phyloP scores from a whole-genome alignment of 306 rosid genomes.

The Castanea sativa region DNA sequence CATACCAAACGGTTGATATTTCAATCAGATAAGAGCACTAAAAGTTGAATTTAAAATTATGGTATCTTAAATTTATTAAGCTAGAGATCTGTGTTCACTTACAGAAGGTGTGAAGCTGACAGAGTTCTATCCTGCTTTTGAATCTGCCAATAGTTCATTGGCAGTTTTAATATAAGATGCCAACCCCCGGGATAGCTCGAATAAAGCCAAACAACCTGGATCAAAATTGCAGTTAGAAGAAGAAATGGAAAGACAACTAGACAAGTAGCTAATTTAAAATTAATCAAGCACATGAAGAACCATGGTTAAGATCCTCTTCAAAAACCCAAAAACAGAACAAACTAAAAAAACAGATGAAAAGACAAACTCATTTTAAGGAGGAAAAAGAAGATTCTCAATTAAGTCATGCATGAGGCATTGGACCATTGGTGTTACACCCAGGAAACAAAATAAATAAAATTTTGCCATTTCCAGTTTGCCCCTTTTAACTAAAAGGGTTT shows the following conservation, averaged over 20 bases:
- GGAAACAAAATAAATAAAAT: too few species aligned
- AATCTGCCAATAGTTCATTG: slow-evolving; percentile 73
- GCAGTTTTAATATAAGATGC: slow-evolving; percentile 69
- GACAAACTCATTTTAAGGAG: background rate
- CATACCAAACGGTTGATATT: background rate
- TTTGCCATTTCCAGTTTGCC: too few species aligned
- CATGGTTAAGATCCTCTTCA: background rate
- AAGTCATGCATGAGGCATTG: background rate
- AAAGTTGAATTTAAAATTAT: background rate
- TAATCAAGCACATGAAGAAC: background rate
- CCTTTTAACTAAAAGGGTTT: too few species aligned
- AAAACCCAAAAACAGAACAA: background rate
- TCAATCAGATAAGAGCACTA: background rate
- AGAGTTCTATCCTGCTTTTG: slow-evolving; percentile 79
- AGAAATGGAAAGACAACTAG: slow-evolving; percentile 3
- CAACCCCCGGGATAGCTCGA: slow-evolving; percentile 86
- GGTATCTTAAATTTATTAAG: background rate
- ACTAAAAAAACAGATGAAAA: background rate
- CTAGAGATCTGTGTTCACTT: slow-evolving; percentile 23
- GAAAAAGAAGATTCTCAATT: background rate
- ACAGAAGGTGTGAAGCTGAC: slow-evolving; percentile 86
- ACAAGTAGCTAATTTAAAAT: background rate
- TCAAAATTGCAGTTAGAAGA: slow-evolving; percentile 9
- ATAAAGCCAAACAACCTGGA: slow-evolving; percentile 59
- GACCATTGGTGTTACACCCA: too few species aligned